Evolutionary conservation across 345 rosid species (phyloP), one percentile per base, ranked within the genome.

Genomic region (Salix arbutifolia): DNA sequence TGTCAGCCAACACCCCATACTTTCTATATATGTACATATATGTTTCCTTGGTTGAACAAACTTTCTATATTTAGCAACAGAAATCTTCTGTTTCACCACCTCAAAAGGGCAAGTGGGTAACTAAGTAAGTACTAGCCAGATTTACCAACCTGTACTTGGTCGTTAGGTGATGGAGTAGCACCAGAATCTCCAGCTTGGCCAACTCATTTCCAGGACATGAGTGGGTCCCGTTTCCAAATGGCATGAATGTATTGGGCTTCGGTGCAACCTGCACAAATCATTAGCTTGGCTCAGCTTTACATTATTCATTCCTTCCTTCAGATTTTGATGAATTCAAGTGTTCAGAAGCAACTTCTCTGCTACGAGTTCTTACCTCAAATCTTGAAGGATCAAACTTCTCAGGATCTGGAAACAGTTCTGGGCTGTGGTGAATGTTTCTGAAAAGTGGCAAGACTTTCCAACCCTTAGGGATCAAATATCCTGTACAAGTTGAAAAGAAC

Each of bases 191-290:
- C 82, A 92, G 79, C 85, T 89, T 94, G 21, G 98, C 97, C 40
- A 94, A 53, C 84, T 91, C 97, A 81, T 89, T 94, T 65, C 98
- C 98, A 4, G 96, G 98, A 84, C 98, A 94, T 61, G 96, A 82
- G 74, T 94, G 98, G 83, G 80, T 80, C 73, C 98, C 98, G 70
- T 78, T 94, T 50, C 98, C 98, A 86, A 94, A 94, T 79, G 98
- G 98, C 93, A 94, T 76, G 44, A 90, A 94, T 0, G 97, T 92
- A 79, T 92, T 91, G 78, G 98, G 90, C 52, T 94, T 92, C 18
- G 91, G 96, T 21, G 94, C 83, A 53, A 83, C 91, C 98, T 94
- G 88, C 71, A 18, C 50, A 4, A 69, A 73, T 74, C 30, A 71
- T 44, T 67, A 69, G 25, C 42, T 37, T 72, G 44, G 44, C 44